Conservation (phyloP, 2,329 filamentous ascomycete genomes). For the Diaporthe sp. region DNA sequence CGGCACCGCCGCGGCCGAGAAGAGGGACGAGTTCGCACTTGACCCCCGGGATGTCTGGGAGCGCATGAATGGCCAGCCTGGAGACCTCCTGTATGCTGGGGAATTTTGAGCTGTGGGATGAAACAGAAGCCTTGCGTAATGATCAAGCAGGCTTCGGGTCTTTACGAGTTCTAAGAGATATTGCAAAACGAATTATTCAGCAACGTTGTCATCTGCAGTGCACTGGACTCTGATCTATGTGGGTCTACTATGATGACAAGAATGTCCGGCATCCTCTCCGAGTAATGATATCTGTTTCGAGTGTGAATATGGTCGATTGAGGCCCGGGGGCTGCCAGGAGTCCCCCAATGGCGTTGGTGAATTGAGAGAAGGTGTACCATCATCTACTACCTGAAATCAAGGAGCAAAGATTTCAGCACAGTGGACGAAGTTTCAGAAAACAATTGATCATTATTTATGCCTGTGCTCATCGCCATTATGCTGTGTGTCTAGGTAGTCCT, state of each 20-base stretch:
- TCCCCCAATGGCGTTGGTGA: neutral
- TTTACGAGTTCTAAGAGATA: neutral
- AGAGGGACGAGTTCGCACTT: constrained; percentile 49
- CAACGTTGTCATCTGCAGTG: too few species aligned
- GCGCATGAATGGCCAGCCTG: constrained; percentile 57
- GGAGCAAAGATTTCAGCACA: neutral
- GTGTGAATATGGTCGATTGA: neutral
- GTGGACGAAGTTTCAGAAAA: too few species aligned
- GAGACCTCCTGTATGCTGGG: constrained; percentile 61
- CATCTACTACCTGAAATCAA: too few species aligned
- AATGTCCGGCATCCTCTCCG: neutral
- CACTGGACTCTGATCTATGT: too few species aligned
- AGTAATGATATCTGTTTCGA: too few species aligned
- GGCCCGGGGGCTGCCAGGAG: neutral
- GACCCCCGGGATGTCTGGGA: constrained; percentile 60
- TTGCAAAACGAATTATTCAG: neutral
- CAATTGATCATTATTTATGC: neutral
- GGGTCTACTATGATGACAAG: fast-evolving
- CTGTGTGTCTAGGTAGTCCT: neutral
- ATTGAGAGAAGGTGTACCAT: too few species aligned
- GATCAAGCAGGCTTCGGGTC: neutral
- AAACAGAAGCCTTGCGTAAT: neutral
- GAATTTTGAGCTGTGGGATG: constrained; percentile 48
- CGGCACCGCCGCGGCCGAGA: constrained; percentile 44
- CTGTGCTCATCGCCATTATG: neutral